Evolutionary conservation across 176 grass and related monocot species (phyloP), one percentile per base, ranked within the genome.

Genomic region (Oryza coarctata): DNA sequence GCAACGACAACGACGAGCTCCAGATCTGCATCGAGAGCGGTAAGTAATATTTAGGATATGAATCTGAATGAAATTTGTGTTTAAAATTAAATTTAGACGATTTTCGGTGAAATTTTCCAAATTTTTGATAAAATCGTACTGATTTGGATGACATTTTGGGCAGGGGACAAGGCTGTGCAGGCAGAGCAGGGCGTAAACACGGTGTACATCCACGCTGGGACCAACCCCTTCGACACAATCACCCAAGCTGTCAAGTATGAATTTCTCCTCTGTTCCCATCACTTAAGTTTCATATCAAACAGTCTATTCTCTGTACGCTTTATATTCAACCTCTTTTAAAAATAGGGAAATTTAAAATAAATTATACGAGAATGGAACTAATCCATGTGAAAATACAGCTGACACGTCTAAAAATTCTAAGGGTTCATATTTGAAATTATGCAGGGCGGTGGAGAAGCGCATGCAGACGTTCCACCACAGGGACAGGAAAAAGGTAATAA

Each of bases 11-110:
- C 6, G 92, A 97, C 58, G 27, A 97, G 85, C 68, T 97, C 29
- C 27, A 97, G 77, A 87, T 97, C 7, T 92, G 85, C 73, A 36
- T 94, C 70, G 94, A 97, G 85, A 97, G 92, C 88, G 94, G 94
- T 97, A 74, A 77, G 23, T 68, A 43, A 15, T 0, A 1, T 9
- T 26, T 0, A 47, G 13, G 10, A 47, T 4, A 8, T 7, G 6
- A 55, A 55, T 8, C 22, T 9, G 18, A 0, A 55, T 22, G 14
- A 9, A 20, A 52, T 52, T 52, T 52, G 1, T 52, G 17, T 55
- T 55, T 55, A 15, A 20, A 50, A 18, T 55, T 22, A 22, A 22
- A 55, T 20, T 50, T 50, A 1, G 47, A 44, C 11, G 12, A 14
- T 0, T 44, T 13, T 44, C 4, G 44, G 14, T 47, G 0, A 17